These are phyloP conservation scores for Berberis thunbergii DNA, from an alignment of 164 flowering plant genomes.

Conservation along the genomic window DNA sequence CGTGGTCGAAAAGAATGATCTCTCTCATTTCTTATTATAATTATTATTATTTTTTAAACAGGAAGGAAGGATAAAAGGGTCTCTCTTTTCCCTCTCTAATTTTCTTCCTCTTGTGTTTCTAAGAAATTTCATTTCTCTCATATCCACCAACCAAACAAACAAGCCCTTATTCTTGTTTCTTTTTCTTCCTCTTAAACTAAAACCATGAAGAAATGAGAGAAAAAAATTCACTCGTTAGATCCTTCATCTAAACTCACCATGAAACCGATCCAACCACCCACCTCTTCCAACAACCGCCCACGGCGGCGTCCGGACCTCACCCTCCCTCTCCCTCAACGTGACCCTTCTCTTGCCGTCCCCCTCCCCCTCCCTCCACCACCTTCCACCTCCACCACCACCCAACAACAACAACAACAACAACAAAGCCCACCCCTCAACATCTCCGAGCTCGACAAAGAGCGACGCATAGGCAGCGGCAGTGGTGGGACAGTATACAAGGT, in stretches of 20 bases:
- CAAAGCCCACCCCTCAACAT: constrained; percentile 6
- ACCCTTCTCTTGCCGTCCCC: constrained; percentile 57
- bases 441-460: constrained; percentile 56
- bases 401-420: constrained; percentile 1
- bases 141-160: no score
- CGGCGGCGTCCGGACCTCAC: constrained; percentile 57
- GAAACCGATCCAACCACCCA: constrained; percentile 34
- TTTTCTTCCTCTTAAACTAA: not conserved
- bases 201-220: not conserved
- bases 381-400: constrained; percentile 4
- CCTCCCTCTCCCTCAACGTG: constrained; percentile 71
- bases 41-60: no score
- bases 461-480: constrained; percentile 66
- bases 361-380: constrained; percentile 57
- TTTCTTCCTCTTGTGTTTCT: not conserved
- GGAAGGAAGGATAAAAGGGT: not conserved
- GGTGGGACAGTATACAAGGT: constrained; percentile 93
- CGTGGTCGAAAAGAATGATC: not conserved
- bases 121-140: no score
- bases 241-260: constrained; percentile 11
- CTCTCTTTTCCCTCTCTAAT: not conserved
- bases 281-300: constrained; percentile 14
- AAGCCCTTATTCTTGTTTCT: not conserved
- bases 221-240: not conserved
- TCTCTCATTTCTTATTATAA: no score